phyloP scores from a whole-genome alignment of 768 basidiomycete species.

The Lenzites betulinus region DNA sequence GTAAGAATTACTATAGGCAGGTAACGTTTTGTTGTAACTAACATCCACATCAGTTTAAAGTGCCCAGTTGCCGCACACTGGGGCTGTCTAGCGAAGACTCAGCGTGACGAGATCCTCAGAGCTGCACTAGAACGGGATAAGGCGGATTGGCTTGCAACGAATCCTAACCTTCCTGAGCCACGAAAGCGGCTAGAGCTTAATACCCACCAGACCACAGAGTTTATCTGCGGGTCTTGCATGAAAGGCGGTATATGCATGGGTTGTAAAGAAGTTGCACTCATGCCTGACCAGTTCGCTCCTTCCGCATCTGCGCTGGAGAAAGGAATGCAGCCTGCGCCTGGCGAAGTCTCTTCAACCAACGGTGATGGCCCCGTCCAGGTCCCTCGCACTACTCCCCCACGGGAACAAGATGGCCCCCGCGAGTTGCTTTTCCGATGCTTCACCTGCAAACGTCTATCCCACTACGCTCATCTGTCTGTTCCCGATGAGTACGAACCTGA shows the following conservation, averaged over 20 bases:
- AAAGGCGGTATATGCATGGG: slow-evolving; percentile 81
- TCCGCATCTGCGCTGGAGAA: background rate
- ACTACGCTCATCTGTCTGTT: slow-evolving; percentile 72
- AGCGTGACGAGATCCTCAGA: slow-evolving; percentile 72
- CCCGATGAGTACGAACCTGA: slow-evolving; percentile 41
- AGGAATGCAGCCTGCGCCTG: background rate
- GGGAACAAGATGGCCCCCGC: slow-evolving; percentile 21
- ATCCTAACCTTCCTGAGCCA: slow-evolving; percentile 32
- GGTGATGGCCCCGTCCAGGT: background rate
- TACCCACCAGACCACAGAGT: slow-evolving; percentile 68
- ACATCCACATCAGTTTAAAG: slow-evolving; percentile 53
- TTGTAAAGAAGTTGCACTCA: slow-evolving; percentile 60
- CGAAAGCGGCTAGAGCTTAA: slow-evolving; percentile 50
- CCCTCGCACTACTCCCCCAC: slow-evolving; percentile 11
- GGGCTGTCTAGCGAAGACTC: slow-evolving; percentile 65
- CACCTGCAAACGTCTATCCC: slow-evolving; percentile 79
- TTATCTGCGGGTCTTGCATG: slow-evolving; percentile 72
- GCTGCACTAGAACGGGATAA: slow-evolving; percentile 46
- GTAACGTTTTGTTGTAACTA: background rate
- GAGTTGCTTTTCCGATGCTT: slow-evolving; percentile 80
- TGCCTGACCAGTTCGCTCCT: slow-evolving; percentile 41
- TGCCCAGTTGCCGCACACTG: slow-evolving; percentile 80
- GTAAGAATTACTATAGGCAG: slow-evolving; percentile 42
- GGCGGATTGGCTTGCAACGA: slow-evolving; percentile 5
- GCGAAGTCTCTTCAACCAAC: background rate